Evolutionary conservation across 495 filamentous ascomycete genomes (phyloP).

Genomic region (Bryoglossum gracile): DNA sequence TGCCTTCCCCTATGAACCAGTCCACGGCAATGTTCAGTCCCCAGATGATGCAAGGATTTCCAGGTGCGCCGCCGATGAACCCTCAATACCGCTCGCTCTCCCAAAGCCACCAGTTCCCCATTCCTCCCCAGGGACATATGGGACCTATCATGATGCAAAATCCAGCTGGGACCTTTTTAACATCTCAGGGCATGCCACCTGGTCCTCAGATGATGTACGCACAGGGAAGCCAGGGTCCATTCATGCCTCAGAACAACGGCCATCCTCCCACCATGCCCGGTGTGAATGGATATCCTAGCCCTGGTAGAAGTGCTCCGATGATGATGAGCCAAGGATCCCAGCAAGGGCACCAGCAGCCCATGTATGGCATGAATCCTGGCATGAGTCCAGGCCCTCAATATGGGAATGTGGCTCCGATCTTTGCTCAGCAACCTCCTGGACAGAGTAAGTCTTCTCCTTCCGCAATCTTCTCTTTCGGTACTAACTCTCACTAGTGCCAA

Average conservation of each 20-base stretch:
- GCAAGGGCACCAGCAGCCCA: slow-evolving; percentile 67
- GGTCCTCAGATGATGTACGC: slow-evolving; percentile 65
- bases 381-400: slow-evolving; percentile 57
- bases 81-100: slow-evolving; percentile 44
- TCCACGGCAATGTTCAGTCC: slow-evolving; percentile 67
- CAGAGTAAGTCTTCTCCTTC: slow-evolving; percentile 52
- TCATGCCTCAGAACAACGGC: slow-evolving; percentile 49
- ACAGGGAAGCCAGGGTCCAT: slow-evolving; percentile 59
- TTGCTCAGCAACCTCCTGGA: slow-evolving; percentile 52
- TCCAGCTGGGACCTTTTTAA: slow-evolving; percentile 39
- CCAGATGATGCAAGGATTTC: slow-evolving; percentile 58
- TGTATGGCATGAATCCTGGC: slow-evolving; percentile 60
- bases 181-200: slow-evolving; percentile 48
- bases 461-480: slow-evolving; percentile 5
- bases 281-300: slow-evolving; percentile 77
- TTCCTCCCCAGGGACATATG: slow-evolving; percentile 59
- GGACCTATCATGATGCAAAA: slow-evolving; percentile 76
- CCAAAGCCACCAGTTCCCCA: slow-evolving; percentile 57
- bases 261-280: slow-evolving; percentile 51
- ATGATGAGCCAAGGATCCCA: slow-evolving; percentile 76
- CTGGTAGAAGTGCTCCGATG: slow-evolving; percentile 67
- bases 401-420: slow-evolving; percentile 51
- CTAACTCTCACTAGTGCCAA: slow-evolving; percentile 42
- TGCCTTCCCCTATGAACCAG: slow-evolving; percentile 61
- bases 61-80: slow-evolving; percentile 50